These are phyloP conservation scores for Chrysoporthe austroafricana DNA, from an alignment of 2,329 filamentous ascomycete genomes.

Conservation along the genomic window DNA sequence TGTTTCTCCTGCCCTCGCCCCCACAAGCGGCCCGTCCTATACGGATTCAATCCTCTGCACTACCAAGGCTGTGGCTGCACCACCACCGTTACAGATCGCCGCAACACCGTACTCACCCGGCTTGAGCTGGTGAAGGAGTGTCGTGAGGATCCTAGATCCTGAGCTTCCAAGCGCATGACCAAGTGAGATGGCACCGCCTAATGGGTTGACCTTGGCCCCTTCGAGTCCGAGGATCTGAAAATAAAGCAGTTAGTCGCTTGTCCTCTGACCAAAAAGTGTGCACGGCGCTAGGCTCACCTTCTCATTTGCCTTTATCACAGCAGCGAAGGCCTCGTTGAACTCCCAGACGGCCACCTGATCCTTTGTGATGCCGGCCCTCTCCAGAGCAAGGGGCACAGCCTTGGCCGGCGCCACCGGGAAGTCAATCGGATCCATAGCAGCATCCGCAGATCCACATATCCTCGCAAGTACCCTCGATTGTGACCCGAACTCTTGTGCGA, in stretches of 20 bases:
- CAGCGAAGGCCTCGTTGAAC: conserved; percentile 97
- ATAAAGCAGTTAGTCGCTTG: conserved; percentile 4
- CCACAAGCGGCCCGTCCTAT: conserved; percentile 34
- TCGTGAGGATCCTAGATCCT: conserved; percentile 87
- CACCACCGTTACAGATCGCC: conserved; percentile 96
- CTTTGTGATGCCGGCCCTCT: conserved; percentile 86
- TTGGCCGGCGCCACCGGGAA: conserved; percentile 93
- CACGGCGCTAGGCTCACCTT: conserved; percentile 58
- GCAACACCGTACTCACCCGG: conserved; percentile 93
- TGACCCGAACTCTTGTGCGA: conserved; percentile 79
- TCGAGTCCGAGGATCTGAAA: conserved; percentile 76
- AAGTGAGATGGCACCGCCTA: conserved; percentile 89
- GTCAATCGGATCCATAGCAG: conserved; percentile 87
- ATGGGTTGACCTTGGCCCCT: conserved; percentile 78
- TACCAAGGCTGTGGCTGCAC: conserved; percentile 87
- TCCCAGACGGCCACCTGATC: conserved; percentile 95
- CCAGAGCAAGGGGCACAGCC: conserved; percentile 86
- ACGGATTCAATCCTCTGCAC: conserved; percentile 77
- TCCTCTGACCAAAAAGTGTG: neutral
- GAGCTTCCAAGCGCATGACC: conserved; percentile 94
- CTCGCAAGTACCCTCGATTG: conserved; percentile 83
- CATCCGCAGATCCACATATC: conserved; percentile 85
- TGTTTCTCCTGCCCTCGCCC: neutral
- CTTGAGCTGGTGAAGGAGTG: conserved; percentile 87
- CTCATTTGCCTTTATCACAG: conserved; percentile 91